A percentile compares a stretch with the other conserved stretches of the same genome.
These are phyloP conservation scores for Globisporangium lucens DNA, from an alignment of 352 stramenopile genomes.

Conservation along the genomic window DNA sequence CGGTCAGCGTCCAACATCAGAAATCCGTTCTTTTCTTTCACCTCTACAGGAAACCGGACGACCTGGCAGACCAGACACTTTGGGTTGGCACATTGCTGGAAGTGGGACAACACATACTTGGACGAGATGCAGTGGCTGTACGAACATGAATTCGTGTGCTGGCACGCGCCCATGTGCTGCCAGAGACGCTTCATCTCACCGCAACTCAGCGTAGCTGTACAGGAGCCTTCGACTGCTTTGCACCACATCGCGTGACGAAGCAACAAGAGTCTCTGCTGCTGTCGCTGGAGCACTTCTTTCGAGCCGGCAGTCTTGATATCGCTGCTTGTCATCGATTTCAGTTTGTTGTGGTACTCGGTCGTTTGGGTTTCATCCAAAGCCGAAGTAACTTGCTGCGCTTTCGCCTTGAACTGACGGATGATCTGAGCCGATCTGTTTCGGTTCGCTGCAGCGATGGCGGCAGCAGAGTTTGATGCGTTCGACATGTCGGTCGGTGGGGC, in stretches of 20 bases:
- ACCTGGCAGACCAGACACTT: constrained; percentile 97
- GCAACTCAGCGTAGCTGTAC: constrained; percentile 94
- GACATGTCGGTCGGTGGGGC: not conserved
- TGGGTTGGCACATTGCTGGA: constrained; percentile 97
- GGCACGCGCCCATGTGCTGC: constrained; percentile 98
- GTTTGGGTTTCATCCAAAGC: constrained; percentile 77
- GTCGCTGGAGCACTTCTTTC: constrained; percentile 95
- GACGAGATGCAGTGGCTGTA: constrained; percentile 98
- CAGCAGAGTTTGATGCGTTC: constrained; percentile 20
- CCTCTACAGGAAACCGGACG: constrained; percentile 96
- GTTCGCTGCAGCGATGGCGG: constrained; percentile 28
- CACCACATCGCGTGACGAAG: constrained; percentile 98
- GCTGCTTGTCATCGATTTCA: constrained; percentile 76
- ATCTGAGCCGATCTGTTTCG: constrained; percentile 78
- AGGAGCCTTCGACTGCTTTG: constrained; percentile 91
- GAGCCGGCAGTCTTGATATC: constrained; percentile 69
- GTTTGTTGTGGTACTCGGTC: constrained; percentile 82
- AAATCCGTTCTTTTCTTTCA: constrained; percentile 87
- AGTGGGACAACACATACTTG: constrained; percentile 99
- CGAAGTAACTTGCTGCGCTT: constrained; percentile 77
- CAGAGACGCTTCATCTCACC: constrained; percentile 98
- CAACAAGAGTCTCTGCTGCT: constrained; percentile 97
- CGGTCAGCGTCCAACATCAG: constrained; percentile 80
- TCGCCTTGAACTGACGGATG: constrained; percentile 76
- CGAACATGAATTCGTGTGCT: constrained; percentile 95